Evolutionary conservation across 1,139 yeast species (phyloP).

Genomic region (Yueomyces sp.): DNA sequence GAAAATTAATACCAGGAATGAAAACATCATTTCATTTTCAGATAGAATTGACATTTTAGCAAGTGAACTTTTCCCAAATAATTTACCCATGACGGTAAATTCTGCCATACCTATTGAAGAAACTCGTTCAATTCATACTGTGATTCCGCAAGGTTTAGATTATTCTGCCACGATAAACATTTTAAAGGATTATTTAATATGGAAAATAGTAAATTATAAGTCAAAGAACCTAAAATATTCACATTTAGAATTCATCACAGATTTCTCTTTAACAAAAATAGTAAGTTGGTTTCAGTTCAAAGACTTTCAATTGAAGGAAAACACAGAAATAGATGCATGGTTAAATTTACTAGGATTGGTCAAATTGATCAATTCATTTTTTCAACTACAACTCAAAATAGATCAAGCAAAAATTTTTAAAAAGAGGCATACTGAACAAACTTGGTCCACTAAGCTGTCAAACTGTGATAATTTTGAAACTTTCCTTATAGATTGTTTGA

Average conservation of each 20-base stretch:
- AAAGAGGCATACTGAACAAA: constrained; percentile 8
- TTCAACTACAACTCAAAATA: not conserved
- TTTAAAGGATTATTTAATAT: constrained; percentile 10
- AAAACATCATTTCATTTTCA: too few species aligned
- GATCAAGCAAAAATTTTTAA: constrained; percentile 7
- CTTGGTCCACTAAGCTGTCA: constrained; percentile 6
- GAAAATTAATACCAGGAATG: too few species aligned
- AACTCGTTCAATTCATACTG: too few species aligned
- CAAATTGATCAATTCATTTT: constrained; percentile 11
- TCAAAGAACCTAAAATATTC: constrained; percentile 2
- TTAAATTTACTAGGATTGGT: constrained; percentile 8
- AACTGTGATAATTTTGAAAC: constrained; percentile 8
- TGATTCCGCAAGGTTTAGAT: too few species aligned
- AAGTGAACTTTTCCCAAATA: constrained; percentile 12
- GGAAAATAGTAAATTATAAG: constrained; percentile 7
- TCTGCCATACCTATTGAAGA: not conserved
- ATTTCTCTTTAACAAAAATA: constrained; percentile 1
- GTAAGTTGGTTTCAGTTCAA: constrained; percentile 8
- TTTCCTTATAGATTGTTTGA: constrained; percentile 11
- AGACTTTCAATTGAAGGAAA: constrained; percentile 10
- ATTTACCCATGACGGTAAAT: constrained; percentile 12
- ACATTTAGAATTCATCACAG: too few species aligned
- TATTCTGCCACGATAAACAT: not conserved
- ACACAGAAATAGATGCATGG: constrained; percentile 9
- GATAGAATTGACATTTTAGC: constrained; percentile 10